Percentiles rank a stretch among this genome's conserved stretches.
phyloP scores from a whole-genome alignment of 192 early-diverging fungal genomes.

The Chytriomyces sp. region DNA sequence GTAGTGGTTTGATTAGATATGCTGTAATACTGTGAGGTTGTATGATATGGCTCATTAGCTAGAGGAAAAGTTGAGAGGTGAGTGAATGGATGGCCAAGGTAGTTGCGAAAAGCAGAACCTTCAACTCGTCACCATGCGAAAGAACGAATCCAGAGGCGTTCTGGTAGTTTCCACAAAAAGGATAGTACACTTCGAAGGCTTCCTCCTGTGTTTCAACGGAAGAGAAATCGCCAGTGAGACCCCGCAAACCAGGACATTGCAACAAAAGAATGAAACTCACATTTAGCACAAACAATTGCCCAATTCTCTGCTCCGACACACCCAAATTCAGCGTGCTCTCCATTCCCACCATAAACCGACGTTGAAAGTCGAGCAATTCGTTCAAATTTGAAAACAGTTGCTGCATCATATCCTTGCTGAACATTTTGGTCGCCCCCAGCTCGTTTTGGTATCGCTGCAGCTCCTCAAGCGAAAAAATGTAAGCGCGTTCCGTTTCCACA shows the following conservation, averaged over 20 bases:
- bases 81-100: not conserved
- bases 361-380: conserved; percentile 91
- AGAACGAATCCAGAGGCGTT: conserved; percentile 43
- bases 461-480: conserved; percentile 86
- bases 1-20: conserved; percentile 95
- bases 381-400: conserved; percentile 92
- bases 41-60: conserved; percentile 70
- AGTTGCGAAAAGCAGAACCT: not conserved
- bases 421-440: conserved; percentile 54
- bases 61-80: not conserved
- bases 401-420: conserved; percentile 78
- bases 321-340: conserved; percentile 74
- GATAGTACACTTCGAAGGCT: conserved; percentile 66
- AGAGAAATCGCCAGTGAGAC: not conserved
- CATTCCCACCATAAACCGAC: conserved; percentile 90
- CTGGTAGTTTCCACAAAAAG: conserved; percentile 92
- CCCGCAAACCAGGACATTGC: too few relatives aligned
- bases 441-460: conserved; percentile 56
- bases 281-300: conserved; percentile 79
- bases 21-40: conserved; percentile 86
- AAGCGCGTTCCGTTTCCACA: conserved; percentile 93
- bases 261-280: conserved; percentile 27
- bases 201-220: conserved; percentile 35
- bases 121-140: conserved; percentile 32
- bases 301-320: conserved; percentile 85